Evolutionary conservation across 345 rosid genomes (phyloP), one percentile per base, ranked within the genome.

Genomic region (Firmiana major): DNA sequence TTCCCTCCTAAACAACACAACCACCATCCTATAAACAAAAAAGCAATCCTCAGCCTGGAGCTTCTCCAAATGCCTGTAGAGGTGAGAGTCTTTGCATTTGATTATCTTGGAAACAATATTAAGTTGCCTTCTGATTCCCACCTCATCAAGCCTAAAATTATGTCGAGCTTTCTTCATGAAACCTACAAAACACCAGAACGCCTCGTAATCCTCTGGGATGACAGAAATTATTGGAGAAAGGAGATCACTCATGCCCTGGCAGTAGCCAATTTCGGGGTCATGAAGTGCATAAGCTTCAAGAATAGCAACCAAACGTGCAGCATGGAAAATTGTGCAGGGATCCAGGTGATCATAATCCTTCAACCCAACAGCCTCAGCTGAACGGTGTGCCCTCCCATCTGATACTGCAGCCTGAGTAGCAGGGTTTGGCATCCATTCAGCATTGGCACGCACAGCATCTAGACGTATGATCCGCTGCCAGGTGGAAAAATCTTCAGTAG

Each of bases 161-260:
- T 96, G 97, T 72, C 99, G 90, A 69, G 99, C 98, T 63, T 96
- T 96, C 82, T 82, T 92, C 99, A 96, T 96, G 80, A 88, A 94
- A 55, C 97, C 97, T 36, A 86, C 99, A 60, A 94, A 96, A 80
- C 99, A 92, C 98, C 99, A 96, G 79, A 90, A 97, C 38, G 99
- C 99, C 73, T 90, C 97, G 22, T 97, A 88, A 83, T 97, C 99
- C 71, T 92, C 97, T 0, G 90, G 57, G 51, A 97, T 86, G 57
- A 89, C 93, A 1, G 95, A 63, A 70, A 94, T 85, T 81, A 97
- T 89, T n/a, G 99, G 99, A 75, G 98, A 90, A 58, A 97, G 98
- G 45, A 97, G 87, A 81, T 94, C 98, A 49, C 98, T 94, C 99
- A 97, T 97, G 65, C 99, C 99, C 85, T 97, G 99, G 84, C 99